A percentile compares a stretch with the other conserved stretches of the same genome.
Conservation (phyloP, 805 yeast species). For the Ascoidea tarda region DNA sequence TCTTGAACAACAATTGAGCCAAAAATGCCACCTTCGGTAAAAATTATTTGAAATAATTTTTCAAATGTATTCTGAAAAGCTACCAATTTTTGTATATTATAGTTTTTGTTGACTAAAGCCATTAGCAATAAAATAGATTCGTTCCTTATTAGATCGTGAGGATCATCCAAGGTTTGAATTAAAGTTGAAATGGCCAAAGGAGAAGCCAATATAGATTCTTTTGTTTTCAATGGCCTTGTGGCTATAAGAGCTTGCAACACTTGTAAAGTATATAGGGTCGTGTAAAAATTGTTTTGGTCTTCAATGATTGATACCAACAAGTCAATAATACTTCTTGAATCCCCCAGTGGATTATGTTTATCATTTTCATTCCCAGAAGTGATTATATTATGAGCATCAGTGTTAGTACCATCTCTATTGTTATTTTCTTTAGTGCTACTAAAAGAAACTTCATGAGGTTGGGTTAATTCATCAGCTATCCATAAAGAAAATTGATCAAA, state of each 20-base stretch:
- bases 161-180: slow-evolving; percentile 45
- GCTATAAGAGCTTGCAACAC: slow-evolving; percentile 71
- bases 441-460: slow-evolving; percentile 17
- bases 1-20: slow-evolving; percentile 90
- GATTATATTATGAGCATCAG: neutral
- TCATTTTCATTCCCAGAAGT: slow-evolving; percentile 14
- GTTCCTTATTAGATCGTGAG: slow-evolving; percentile 77
- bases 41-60: slow-evolving; percentile 60
- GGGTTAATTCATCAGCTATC: slow-evolving; percentile 90
- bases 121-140: slow-evolving; percentile 75
- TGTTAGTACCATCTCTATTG: neutral
- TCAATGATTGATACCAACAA: slow-evolving; percentile 32
- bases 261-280: slow-evolving; percentile 70
- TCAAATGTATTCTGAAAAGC: slow-evolving; percentile 93
- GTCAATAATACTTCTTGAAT: slow-evolving; percentile 23
- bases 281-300: slow-evolving; percentile 53
- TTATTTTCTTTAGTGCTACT: neutral
- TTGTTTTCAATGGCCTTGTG: slow-evolving; percentile 59
- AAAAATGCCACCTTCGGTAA: slow-evolving; percentile 73
- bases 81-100: slow-evolving; percentile 80
- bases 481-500: slow-evolving; percentile 84
- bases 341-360: slow-evolving; percentile 3
- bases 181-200: slow-evolving; percentile 74
- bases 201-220: slow-evolving; percentile 54
- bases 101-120: slow-evolving; percentile 69